These are phyloP conservation scores for Claviceps digitariae DNA, from an alignment of 2,329 filamentous ascomycete species.

Conservation along the genomic window DNA sequence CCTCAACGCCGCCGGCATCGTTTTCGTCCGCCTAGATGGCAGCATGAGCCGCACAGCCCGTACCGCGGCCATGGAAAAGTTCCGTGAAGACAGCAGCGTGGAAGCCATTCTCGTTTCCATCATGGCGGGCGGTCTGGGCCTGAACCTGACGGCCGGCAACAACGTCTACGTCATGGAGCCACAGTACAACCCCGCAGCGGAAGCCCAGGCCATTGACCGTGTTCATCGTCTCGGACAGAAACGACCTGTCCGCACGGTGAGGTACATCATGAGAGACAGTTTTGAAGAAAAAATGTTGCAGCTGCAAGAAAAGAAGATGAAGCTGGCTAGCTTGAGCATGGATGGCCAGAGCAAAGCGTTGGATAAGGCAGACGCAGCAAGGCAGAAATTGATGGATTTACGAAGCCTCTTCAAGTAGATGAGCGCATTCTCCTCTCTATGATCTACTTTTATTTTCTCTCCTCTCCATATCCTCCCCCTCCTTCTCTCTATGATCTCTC, in stretches of 20 bases:
- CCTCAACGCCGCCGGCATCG: constrained; percentile 51
- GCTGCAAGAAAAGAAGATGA: constrained; percentile 84
- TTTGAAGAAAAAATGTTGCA: constrained; percentile 91
- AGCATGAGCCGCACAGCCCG: constrained; percentile 69
- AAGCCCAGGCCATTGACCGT: constrained; percentile 87
- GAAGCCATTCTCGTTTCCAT: constrained; percentile 84
- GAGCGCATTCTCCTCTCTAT: too few species aligned
- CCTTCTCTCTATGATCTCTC: not conserved
- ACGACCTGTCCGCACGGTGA: constrained; percentile 70
- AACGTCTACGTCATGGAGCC: constrained; percentile 96
- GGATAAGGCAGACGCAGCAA: constrained; percentile 40
- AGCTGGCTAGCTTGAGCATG: constrained; percentile 78
- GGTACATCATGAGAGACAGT: constrained; percentile 79
- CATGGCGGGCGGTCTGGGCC: constrained; percentile 77
- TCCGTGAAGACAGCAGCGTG: constrained; percentile 58
- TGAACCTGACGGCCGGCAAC: constrained; percentile 78
- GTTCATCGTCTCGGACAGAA: constrained; percentile 86
- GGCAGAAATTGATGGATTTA: constrained; percentile 47
- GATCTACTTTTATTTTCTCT: constrained; percentile 4
- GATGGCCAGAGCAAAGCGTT: constrained; percentile 43
- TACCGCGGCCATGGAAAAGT: constrained; percentile 59
- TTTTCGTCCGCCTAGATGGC: constrained; percentile 74
- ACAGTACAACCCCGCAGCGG: constrained; percentile 90
- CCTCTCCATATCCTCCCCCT: constrained; percentile 5
- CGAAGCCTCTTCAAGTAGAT: constrained; percentile 42